Base-by-base conservation (phyloP, 164 flowering plant species). In the Aristolochia californica region DNA sequence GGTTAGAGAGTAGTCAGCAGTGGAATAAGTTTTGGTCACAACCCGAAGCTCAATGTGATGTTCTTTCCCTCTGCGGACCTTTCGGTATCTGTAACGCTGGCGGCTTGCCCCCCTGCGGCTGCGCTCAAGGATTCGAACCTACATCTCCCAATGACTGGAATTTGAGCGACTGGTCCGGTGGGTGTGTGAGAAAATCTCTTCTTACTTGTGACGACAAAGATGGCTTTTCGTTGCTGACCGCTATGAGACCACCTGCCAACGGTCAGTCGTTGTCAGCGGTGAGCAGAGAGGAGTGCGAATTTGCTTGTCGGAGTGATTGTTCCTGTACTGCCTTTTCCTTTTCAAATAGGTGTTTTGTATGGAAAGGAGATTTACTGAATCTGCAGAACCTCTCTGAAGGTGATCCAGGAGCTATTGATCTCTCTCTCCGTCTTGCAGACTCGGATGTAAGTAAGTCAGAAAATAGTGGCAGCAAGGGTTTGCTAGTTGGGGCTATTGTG, bases 1-100 rank as follows among this genome's bases (percentile, higher is more conserved):
- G 66, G 73, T 3, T 58, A 11, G n/a, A n/a, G n/a, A 12, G 10
- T 8, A 12, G 34, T 17, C 3, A 56, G n/a, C 0, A 24, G 2
- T 70, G 70, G 70, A 28, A 15, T 26, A n/a, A 57, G 57, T 25
- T 62, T 30, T 66, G 70, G 73, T 18, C 66, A 25, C 58, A 40
- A 43, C 69, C 73, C 7, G 22, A 14, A 12, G 34, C 53, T 11
- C 52, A 11, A 18, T 66, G 73, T n/a, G 60, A 40, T 5, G 67
- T 50, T n/a, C 49, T 58, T 45, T 43, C 40, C 43, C 27, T 58
- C 13, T 66, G 73, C n/a, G n/a, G n/a, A n/a, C n/a, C n/a, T n/a
- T n/a, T n/a, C n/a, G n/a, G n/a, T n/a, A n/a, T n/a, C n/a, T 55
- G 73, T 57, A 53, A 48, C 43, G n/a, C 52, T 11, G 27, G 13